phyloP scores from a whole-genome alignment of 1,284 basidiomycete species.

The Ganoderma leucocontextum region DNA sequence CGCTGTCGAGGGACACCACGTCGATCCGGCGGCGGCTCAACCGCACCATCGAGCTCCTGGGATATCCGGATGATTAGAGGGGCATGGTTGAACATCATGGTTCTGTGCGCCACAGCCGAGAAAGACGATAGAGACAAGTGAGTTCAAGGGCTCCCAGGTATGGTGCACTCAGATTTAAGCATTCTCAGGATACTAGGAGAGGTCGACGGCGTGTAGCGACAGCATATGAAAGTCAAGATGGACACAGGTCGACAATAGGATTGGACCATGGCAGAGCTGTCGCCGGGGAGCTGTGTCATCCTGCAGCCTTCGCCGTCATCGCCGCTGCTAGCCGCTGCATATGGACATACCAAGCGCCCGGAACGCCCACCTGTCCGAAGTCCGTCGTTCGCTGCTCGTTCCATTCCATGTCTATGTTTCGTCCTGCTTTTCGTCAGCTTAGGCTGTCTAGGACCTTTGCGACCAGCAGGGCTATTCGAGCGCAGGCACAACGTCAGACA shows the following conservation, averaged over 20 bases:
- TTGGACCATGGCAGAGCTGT: slow-evolving; percentile 8
- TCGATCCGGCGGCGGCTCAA: slow-evolving; percentile 8
- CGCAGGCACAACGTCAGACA: slow-evolving; percentile 20
- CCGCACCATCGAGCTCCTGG: slow-evolving; percentile 39
- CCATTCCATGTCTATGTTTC: slow-evolving; percentile 19
- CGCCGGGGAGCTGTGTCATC: slow-evolving; percentile 14
- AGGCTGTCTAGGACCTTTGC: slow-evolving; percentile 15
- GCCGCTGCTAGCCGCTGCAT: background rate
- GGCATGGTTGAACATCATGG: slow-evolving; percentile 63
- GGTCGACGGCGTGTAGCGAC: slow-evolving; percentile 1
- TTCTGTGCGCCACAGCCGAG: background rate
- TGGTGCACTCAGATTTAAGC: background rate
- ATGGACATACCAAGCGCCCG: background rate
- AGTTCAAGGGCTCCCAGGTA: background rate
- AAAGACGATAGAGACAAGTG: background rate
- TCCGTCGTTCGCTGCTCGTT: slow-evolving; percentile 14
- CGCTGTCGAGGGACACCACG: slow-evolving; percentile 44
- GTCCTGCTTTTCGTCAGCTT: slow-evolving; percentile 13
- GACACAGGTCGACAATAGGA: background rate
- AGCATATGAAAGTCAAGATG: slow-evolving; percentile 4
- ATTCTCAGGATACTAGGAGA: slow-evolving; percentile 4
- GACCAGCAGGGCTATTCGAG: slow-evolving; percentile 11
- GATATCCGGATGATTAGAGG: slow-evolving; percentile 52
- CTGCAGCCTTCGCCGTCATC: slow-evolving; percentile 4
- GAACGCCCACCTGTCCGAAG: background rate